phyloP scores from a whole-genome alignment of 139 green algal species.

The Mesotaenium endlicherianum region DNA sequence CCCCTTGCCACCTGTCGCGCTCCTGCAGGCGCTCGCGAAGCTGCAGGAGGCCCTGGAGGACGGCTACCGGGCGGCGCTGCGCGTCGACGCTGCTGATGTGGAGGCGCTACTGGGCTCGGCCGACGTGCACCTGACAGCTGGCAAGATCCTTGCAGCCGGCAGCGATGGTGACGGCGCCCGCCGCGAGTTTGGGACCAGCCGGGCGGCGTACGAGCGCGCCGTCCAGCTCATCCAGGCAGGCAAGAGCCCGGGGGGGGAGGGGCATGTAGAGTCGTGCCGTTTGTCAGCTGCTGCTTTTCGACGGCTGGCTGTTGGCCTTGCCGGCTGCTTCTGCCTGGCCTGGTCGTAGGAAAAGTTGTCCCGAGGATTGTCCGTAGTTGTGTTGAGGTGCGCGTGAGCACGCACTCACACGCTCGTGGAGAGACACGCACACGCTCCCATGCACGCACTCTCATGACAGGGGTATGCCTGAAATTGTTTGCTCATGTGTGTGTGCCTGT shows the following conservation, averaged over 20 bases:
- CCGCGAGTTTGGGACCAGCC: background rate
- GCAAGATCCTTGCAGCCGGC: background rate
- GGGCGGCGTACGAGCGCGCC: background rate
- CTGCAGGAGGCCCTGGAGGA: conserved; percentile 57
- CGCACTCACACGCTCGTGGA: too few species aligned
- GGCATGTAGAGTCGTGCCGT: background rate
- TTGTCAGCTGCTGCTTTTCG: background rate
- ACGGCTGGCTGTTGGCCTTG: too few species aligned
- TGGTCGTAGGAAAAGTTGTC: too few species aligned
- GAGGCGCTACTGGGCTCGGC: background rate
- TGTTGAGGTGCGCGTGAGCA: too few species aligned
- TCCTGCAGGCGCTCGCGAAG: conserved; percentile 53
- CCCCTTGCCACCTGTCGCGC: background rate
- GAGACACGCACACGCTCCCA: too few species aligned
- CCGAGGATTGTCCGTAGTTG: too few species aligned
- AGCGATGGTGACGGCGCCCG: background rate
- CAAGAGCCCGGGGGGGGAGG: background rate
- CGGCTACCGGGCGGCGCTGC: conserved; percentile 67
- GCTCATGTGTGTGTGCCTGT: too few species aligned
- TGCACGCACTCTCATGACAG: too few species aligned
- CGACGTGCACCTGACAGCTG: conserved; percentile 18
- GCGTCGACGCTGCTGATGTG: conserved; percentile 18
- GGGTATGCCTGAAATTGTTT: too few species aligned
- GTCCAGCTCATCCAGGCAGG: background rate
- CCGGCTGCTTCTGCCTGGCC: too few species aligned